Conservation (phyloP, 2,329 filamentous ascomycete genomes). For the Emericellopsis atlantica region DNA sequence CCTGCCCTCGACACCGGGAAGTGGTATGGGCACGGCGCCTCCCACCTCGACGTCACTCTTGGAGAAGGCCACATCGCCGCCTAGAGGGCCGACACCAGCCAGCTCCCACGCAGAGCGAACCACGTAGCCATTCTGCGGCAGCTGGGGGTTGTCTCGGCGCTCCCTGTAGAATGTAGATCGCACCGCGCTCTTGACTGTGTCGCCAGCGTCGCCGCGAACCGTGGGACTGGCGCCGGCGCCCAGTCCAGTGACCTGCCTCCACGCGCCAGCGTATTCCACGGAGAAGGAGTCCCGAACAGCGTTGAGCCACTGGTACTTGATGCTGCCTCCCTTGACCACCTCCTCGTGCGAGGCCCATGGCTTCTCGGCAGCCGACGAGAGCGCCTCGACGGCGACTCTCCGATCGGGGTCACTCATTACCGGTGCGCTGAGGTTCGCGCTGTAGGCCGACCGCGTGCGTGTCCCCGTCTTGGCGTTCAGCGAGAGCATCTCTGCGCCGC, state of each 20-base stretch:
- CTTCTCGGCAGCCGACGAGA: constrained; percentile 78
- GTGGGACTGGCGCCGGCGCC: constrained; percentile 65
- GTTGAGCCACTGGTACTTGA: constrained; percentile 65
- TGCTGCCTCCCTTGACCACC: constrained; percentile 62
- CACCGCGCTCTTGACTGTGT: constrained; percentile 80
- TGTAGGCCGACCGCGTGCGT: constrained; percentile 82
- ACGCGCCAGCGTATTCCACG: constrained; percentile 66
- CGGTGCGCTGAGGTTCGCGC: constrained; percentile 71
- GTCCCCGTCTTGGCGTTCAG: constrained; percentile 83
- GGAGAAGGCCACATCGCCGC: constrained; percentile 85
- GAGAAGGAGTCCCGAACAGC: constrained; percentile 57
- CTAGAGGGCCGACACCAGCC: constrained; percentile 74
- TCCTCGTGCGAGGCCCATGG: constrained; percentile 93
- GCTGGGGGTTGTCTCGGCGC: constrained; percentile 68
- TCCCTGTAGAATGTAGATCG: constrained; percentile 74
- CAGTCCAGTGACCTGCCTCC: constrained; percentile 81
- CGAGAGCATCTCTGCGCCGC: constrained; percentile 81
- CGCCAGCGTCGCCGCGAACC: constrained; percentile 74
- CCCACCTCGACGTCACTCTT: constrained; percentile 83
- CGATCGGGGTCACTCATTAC: constrained; percentile 75
- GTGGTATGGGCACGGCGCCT: constrained; percentile 58
- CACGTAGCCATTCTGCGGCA: constrained; percentile 74
- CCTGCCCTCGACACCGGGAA: constrained; percentile 54
- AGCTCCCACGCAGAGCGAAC: constrained; percentile 67
- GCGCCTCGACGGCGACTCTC: constrained; percentile 63